Conservation (phyloP, 441 rosid genomes). For the Codiaeum variegatum region DNA sequence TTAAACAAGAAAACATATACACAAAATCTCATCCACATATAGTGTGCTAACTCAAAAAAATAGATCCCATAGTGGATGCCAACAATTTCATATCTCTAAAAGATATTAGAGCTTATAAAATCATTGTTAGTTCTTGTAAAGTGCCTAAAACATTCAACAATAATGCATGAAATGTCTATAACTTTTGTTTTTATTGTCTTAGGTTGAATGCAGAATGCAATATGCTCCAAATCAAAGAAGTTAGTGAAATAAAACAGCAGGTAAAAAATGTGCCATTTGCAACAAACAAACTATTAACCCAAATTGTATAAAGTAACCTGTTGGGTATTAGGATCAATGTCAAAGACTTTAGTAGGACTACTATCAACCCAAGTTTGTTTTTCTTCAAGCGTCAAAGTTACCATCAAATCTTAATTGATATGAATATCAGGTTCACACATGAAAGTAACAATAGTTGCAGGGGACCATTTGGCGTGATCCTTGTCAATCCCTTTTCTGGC, state of each 20-base stretch:
- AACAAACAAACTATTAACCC: not conserved
- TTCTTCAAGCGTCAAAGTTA: slow-evolving; percentile 62
- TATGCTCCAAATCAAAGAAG: not conserved
- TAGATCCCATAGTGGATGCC: not conserved
- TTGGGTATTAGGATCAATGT: slow-evolving; percentile 50
- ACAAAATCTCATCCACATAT: not conserved
- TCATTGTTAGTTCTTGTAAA: not conserved
- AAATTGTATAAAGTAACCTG: slow-evolving; percentile 40
- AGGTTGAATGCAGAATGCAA: not conserved
- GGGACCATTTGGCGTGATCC: slow-evolving; percentile 98
- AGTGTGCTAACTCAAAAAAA: not conserved
- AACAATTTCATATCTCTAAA: not conserved
- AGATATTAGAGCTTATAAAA: not conserved
- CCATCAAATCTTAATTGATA: slow-evolving; percentile 88
- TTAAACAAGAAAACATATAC: not conserved
- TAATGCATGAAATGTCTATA: too few species aligned
- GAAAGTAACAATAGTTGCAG: slow-evolving; percentile 93
- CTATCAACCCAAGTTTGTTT: slow-evolving; percentile 72
- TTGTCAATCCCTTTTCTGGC: slow-evolving; percentile 92
- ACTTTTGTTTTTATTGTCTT: not conserved
- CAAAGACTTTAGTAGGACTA: slow-evolving; percentile 85
- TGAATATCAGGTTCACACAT: slow-evolving; percentile 88
- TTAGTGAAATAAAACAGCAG: not conserved
- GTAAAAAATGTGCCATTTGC: not conserved
- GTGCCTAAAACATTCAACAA: not conserved